Conservation (phyloP, 441 rosid species). For the Macaranga tanarius region DNA sequence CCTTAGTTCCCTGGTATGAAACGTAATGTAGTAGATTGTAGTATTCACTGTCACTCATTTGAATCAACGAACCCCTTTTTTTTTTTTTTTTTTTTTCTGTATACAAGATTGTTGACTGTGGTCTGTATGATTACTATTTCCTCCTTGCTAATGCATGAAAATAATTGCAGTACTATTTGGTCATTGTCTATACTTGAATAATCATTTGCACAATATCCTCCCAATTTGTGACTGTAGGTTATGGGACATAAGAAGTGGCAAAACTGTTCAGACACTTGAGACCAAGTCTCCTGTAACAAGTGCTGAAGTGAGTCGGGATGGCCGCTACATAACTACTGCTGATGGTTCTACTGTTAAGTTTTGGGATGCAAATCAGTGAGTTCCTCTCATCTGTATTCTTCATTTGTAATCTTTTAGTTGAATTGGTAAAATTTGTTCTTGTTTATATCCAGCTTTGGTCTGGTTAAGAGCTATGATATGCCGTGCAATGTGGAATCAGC, state of each 20-base stretch:
- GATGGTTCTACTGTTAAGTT: slow-evolving; percentile 88
- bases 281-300: slow-evolving; percentile 87
- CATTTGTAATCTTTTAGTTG: neutral
- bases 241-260: slow-evolving; percentile 85
- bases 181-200: neutral
- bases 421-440: neutral
- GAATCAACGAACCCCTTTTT: too few relatives aligned
- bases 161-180: too few relatives aligned
- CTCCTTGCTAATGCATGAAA: neutral
- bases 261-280: slow-evolving; percentile 78
- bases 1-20: neutral
- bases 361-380: slow-evolving; percentile 97
- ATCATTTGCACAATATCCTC: neutral
- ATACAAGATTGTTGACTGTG: neutral
- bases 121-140: too few relatives aligned
- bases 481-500: slow-evolving; percentile 88
- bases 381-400: neutral
- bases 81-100: too few relatives aligned
- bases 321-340: slow-evolving; percentile 82
- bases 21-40: neutral
- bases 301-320: slow-evolving; percentile 94
- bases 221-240: slow-evolving; percentile 40
- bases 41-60: neutral
- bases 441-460: slow-evolving; percentile 48
- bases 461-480: slow-evolving; percentile 65